Conservation (phyloP, 1,139 yeast genomes). For the Candida frijolesensis region DNA sequence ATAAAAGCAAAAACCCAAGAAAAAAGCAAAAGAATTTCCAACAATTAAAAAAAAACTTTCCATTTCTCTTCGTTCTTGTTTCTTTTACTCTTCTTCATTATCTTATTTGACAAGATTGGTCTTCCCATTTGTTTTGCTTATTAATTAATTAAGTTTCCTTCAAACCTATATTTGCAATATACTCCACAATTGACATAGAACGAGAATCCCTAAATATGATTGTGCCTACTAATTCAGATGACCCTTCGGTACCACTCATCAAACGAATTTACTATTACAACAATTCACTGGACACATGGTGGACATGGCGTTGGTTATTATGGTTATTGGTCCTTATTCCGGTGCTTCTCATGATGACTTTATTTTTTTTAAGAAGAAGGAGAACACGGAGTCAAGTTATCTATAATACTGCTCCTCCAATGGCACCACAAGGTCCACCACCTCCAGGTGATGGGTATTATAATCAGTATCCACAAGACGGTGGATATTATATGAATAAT, state of each 20-base stretch:
- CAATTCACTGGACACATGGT: conserved; percentile 7
- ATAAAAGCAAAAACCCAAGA: too few species aligned
- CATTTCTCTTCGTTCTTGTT: too few species aligned
- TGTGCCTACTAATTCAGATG: neutral
- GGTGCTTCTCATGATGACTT: conserved; percentile 7
- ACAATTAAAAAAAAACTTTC: too few species aligned
- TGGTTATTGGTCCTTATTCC: conserved; percentile 15
- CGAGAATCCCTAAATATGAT: too few species aligned
- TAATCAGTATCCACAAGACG: neutral
- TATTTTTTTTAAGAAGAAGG: conserved; percentile 11
- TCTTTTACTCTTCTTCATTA: too few species aligned
- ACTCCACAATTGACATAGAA: too few species aligned
- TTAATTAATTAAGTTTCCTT: too few species aligned
- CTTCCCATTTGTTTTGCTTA: too few species aligned
- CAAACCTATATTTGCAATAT: too few species aligned
- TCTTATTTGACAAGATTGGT: too few species aligned
- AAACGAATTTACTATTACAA: neutral
- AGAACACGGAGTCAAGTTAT: conserved; percentile 6
- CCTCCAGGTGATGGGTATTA: conserved; percentile 4
- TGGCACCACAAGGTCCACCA: neutral
- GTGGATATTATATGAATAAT: conserved; percentile 1
- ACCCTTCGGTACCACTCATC: neutral
- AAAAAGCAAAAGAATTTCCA: too few species aligned
- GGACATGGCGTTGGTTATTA: conserved; percentile 13
- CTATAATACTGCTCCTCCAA: conserved; percentile 5